Evolutionary conservation across 2,329 filamentous ascomycete species (phyloP).

Genomic region (Cytospora mali): DNA sequence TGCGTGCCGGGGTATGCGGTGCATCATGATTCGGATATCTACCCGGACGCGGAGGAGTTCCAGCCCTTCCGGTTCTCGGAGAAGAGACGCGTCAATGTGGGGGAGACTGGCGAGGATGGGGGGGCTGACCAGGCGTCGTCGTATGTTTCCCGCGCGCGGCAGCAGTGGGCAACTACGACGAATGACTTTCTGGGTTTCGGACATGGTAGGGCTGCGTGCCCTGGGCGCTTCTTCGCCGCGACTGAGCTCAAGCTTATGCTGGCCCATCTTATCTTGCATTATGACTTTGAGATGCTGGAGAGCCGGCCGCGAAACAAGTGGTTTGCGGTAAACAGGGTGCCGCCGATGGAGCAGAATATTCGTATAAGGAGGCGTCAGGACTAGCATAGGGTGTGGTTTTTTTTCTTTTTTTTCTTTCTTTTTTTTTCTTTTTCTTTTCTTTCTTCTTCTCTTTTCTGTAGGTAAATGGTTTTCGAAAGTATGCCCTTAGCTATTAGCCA

Average conservation of each 20-base stretch:
- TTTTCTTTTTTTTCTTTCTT: not conserved
- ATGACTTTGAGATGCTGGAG: slow-evolving; percentile 32
- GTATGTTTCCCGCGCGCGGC: slow-evolving; percentile 21
- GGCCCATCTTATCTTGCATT: slow-evolving; percentile 33
- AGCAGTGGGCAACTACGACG: slow-evolving; percentile 25
- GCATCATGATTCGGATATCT: slow-evolving; percentile 39
- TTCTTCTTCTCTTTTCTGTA: too few relatives aligned
- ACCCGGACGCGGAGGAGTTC: slow-evolving; percentile 38
- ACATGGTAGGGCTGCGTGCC: slow-evolving; percentile 43
- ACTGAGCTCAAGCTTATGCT: slow-evolving; percentile 41
- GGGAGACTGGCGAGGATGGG: not conserved
- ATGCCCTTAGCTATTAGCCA: not conserved
- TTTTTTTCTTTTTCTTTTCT: too few relatives aligned
- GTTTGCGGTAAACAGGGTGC: slow-evolving; percentile 26
- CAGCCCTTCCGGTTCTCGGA: slow-evolving; percentile 42
- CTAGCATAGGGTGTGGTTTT: not conserved
- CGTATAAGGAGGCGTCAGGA: slow-evolving; percentile 15
- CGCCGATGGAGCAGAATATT: slow-evolving; percentile 23
- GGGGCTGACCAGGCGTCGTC: slow-evolving; percentile 9
- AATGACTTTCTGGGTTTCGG: slow-evolving; percentile 40
- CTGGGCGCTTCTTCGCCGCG: slow-evolving; percentile 43
- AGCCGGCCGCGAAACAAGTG: slow-evolving; percentile 19
- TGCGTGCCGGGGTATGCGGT: slow-evolving; percentile 40
- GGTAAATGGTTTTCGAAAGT: not conserved
- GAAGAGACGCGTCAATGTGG: not conserved